Evolutionary conservation across 805 yeast genomes (phyloP), one percentile per base, ranked within the genome.

Genomic region (Priceomyces castillae): DNA sequence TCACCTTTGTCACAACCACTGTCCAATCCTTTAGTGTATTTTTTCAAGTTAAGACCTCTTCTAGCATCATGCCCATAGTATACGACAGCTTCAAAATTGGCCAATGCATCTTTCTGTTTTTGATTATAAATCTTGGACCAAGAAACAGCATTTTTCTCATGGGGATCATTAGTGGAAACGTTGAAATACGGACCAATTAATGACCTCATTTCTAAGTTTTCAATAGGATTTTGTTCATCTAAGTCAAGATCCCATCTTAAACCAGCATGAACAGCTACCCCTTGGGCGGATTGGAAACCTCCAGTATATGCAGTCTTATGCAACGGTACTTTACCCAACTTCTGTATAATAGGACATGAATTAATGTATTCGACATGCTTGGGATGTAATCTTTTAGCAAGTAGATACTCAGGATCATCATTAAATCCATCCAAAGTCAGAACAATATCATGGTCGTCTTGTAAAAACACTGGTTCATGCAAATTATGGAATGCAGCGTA

Each of bases 1-100:
- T 80, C 83, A 3, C 96, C 97, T 46, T 77, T 76, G 45, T 81
- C 86, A 69, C 97, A 90, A 1, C 86, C 87, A 9, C 86, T 69
- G 57, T 92, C 98, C 31, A 90, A 65, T 0, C 97, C 98, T 54
- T 78, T 80, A 2, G 96, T 73, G 61, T 72, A 88, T 47, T 77
- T 75, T 50, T 76, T 76, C 39, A 82, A 49, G 43, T 77, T 80
- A 39, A 90, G 74, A 1, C 97, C 96, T 42, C 82, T 69, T 43
- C 80, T 71, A 3, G 97, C 95, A 58, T 88, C 95, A 58, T 90
- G 98, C 1, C 97, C 98, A 58, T 90, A 90, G 54, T 79, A 80
- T 3, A 87, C 89, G 17, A 74, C 67, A 52, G 62, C 58, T 51
- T 66, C 48, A 59, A 63, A 34, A 45, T 51, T 42, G 56, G 62